Percentiles rank a stretch among this genome's conserved stretches.
These are phyloP conservation scores for Aspergillus cavernicola DNA, from an alignment of 495 filamentous ascomycete genomes.

Conservation along the genomic window DNA sequence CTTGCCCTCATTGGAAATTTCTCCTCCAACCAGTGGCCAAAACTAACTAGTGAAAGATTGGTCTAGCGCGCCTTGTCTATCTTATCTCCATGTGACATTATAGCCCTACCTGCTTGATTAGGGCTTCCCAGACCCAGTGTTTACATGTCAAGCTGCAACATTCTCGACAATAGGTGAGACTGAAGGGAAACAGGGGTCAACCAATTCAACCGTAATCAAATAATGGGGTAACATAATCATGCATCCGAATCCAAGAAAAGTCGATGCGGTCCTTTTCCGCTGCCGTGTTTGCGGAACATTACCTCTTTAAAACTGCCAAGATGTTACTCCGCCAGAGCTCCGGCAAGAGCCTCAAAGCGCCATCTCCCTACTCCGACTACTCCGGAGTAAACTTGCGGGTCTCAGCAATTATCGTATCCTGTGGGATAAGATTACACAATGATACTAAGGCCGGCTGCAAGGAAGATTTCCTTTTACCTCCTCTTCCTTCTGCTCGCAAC, in stretches of 20 bases:
- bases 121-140: constrained; percentile 15
- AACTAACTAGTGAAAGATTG: neutral
- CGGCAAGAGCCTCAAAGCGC: neutral
- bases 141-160: too few relatives aligned
- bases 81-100: constrained; percentile 19
- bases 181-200: too few relatives aligned
- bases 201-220: too few relatives aligned
- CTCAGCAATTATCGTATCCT: neutral
- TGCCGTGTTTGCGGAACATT: neutral
- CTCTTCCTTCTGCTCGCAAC: constrained; percentile 39
- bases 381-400: neutral
- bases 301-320: constrained; percentile 9
- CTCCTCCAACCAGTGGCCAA: constrained; percentile 15
- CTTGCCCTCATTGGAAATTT: constrained; percentile 24
- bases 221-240: too few relatives aligned
- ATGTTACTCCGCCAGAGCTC: constrained; percentile 8
- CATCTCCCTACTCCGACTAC: neutral
- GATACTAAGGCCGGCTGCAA: constrained; percentile 22
- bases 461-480: constrained; percentile 22
- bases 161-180: too few relatives aligned
- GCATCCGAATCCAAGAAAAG: too few relatives aligned
- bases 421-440: constrained; percentile 24
- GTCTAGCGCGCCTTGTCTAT: constrained; percentile 5
- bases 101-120: constrained; percentile 17
- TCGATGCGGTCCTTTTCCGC: too few relatives aligned